phyloP scores from a whole-genome alignment of 345 rosid genomes.

The Rhizophora mangle region DNA sequence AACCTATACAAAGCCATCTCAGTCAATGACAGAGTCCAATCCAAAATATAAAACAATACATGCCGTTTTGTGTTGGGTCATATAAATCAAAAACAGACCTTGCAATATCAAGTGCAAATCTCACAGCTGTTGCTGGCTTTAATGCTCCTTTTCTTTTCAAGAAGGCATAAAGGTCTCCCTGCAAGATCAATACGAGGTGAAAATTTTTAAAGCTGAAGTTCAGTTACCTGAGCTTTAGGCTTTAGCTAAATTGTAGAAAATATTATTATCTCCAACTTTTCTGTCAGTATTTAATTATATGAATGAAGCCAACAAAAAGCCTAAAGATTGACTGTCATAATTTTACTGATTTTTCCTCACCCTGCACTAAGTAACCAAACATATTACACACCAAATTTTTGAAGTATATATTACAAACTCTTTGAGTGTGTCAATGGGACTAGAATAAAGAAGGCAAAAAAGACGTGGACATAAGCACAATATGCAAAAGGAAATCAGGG shows the following conservation, averaged over 20 bases:
- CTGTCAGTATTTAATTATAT: not conserved
- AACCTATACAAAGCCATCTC: not conserved
- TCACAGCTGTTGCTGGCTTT: slow-evolving; percentile 54
- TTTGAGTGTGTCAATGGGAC: too few species aligned
- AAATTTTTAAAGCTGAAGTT: slow-evolving; percentile 2
- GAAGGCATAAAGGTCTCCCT: slow-evolving; percentile 78
- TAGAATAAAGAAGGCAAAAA: too few species aligned
- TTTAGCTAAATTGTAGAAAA: slow-evolving; percentile 3
- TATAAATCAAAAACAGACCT: slow-evolving; percentile 41
- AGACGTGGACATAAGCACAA: too few species aligned
- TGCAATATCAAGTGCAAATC: slow-evolving; percentile 91
- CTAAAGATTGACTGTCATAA: not conserved
- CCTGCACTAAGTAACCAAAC: too few species aligned
- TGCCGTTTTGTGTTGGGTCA: not conserved
- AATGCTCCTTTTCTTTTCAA: slow-evolving; percentile 61
- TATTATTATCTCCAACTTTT: not conserved
- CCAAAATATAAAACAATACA: not conserved
- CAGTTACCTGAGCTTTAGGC: not conserved
- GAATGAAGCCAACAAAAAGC: not conserved
- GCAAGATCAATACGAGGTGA: slow-evolving; percentile 11
- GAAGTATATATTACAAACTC: too few species aligned
- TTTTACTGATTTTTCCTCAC: not conserved
- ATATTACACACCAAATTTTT: too few species aligned
- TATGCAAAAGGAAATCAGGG: not conserved
- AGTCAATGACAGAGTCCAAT: too few species aligned